Percentiles rank a stretch among this genome's conserved stretches.
Evolutionary conservation across 768 basidiomycete genomes (phyloP).

Genomic region (Russula lepida): DNA sequence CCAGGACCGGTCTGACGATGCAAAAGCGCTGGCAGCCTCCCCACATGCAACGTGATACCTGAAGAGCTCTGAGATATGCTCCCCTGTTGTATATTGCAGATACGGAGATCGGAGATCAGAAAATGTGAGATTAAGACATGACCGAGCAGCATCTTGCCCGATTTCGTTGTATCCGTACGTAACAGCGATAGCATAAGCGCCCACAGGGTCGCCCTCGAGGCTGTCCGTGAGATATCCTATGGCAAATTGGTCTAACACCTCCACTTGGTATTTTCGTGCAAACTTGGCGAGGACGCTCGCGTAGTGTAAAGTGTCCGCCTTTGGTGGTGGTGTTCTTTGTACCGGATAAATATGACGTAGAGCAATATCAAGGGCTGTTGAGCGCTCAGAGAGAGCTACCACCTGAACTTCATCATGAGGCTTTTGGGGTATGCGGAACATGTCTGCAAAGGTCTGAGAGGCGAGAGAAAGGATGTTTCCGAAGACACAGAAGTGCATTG

Average conservation of each 20-base stretch:
- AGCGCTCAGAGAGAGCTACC: conserved; percentile 1
- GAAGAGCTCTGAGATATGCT: background rate
- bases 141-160: background rate
- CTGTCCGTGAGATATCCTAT: background rate
- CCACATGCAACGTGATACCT: conserved; percentile 1
- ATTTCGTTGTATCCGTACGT: background rate
- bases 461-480: conserved; percentile 10
- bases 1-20: background rate
- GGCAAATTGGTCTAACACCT: background rate
- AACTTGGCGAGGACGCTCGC: conserved; percentile 7
- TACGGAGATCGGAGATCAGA: background rate
- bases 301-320: background rate
- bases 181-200: conserved; percentile 9
- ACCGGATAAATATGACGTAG: conserved; percentile 17
- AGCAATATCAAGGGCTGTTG: conserved; percentile 1
- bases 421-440: conserved; percentile 3
- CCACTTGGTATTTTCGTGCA: conserved; percentile 13
- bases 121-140: background rate
- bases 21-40: background rate
- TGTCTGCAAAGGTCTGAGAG: conserved; percentile 5
- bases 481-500: conserved; percentile 12
- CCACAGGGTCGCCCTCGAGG: conserved; percentile 10
- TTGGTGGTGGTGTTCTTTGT: background rate
- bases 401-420: background rate
- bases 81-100: background rate